Evolutionary conservation across 495 filamentous ascomycete genomes (phyloP), one percentile per base, ranked within the genome.

Genomic region (Aspergillus avenaceus): DNA sequence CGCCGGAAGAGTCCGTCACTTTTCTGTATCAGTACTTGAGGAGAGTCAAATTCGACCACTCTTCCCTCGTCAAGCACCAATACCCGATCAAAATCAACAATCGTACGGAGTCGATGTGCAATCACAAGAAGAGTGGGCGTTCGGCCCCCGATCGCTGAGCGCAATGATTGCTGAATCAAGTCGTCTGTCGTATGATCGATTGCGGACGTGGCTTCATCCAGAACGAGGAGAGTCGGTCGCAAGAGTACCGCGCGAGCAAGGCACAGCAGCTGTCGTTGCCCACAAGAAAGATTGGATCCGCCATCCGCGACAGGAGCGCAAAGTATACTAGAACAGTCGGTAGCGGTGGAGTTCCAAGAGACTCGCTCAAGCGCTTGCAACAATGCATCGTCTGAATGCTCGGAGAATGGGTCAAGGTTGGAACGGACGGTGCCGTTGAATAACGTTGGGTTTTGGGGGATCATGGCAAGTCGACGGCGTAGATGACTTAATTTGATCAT

Each of bases 181-280:
- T 72, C 66, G 65, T 91, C 87, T 0, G 84, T 88, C 8, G 75
- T 72, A 76, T 82, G 84, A 63, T 91, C 87, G 4, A 91, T 84
- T 3, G 87, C 83, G 9, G 78, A 82, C 1, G 87, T 91, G 4
- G 87, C 86, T 67, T 91, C 48, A 21, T 91, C 87, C 11, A 91
- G 76, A 8, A 91, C 79, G 69, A 91, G 78, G 47, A 91, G 78
- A 52, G 82, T 81, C 5, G 84, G 83, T 0, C 80, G 73, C 6
- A 75, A 73, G 24, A 90, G 79, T 59, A 89, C 86, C 32, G 87
- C 86, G 5, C 64, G 49, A 3, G 62, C 66, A 0, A 68, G 46
- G 23, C 48, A 56, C 2, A 68, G 34, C 14, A 65, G 83, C 59
- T 91, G 87, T 11, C 85, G 75, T 63, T 91, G 86, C 5, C 87